phyloP scores from a whole-genome alignment of 306 rosid genomes.

The Senna tora region DNA sequence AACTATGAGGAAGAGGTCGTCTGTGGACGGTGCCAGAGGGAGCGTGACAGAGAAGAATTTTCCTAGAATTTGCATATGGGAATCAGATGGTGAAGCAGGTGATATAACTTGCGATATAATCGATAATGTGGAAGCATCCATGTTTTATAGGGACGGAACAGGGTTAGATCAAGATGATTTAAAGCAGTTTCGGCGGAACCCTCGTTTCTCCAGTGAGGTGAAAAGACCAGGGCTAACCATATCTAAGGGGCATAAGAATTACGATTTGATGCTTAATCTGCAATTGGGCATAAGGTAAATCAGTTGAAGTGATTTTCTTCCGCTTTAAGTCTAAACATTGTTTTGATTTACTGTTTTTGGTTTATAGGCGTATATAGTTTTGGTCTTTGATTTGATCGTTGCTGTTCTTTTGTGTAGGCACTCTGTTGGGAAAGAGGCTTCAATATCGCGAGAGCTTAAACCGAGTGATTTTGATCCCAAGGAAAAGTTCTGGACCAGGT shows the following conservation, averaged over 20 bases:
- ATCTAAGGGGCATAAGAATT: conserved; percentile 89
- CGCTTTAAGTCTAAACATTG: background rate
- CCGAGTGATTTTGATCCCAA: conserved; percentile 51
- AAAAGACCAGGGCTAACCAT: conserved; percentile 86
- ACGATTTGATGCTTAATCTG: conserved; percentile 95
- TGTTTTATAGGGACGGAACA: conserved; percentile 72
- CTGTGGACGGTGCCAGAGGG: conserved; percentile 71
- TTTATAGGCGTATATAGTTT: background rate
- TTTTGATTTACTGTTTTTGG: background rate
- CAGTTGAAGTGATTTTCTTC: too few species aligned
- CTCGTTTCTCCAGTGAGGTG: conserved; percentile 63
- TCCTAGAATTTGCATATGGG: conserved; percentile 99
- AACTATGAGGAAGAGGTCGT: conserved; percentile 65
- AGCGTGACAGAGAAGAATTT: conserved; percentile 70
- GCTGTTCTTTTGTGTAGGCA: conserved; percentile 38
- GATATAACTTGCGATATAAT: conserved; percentile 95
- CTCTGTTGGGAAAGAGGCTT: conserved; percentile 74
- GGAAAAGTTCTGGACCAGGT: conserved; percentile 59
- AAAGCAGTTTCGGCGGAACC: conserved; percentile 51
- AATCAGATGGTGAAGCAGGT: conserved; percentile 97
- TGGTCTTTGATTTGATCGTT: background rate
- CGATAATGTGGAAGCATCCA: conserved; percentile 95
- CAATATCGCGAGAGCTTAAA: conserved; percentile 50
- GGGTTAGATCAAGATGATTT: conserved; percentile 53
- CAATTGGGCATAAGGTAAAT: conserved; percentile 90